Conservation (phyloP, 2,329 filamentous ascomycete species). For the Talaromyces pinophilus region DNA sequence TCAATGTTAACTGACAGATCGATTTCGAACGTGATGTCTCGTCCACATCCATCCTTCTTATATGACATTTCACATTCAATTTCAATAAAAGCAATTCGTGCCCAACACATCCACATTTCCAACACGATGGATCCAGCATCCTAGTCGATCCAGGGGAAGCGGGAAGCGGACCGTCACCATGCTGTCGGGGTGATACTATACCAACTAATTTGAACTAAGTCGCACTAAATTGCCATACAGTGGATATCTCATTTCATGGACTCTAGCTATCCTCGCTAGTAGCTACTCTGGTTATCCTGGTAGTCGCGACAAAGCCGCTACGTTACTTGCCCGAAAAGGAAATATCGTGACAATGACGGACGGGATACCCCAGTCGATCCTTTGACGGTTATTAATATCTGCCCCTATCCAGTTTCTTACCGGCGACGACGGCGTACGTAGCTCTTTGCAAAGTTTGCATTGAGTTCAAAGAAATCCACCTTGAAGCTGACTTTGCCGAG, state of each 20-base stretch:
- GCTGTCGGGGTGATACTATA: constrained; percentile 7
- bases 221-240: not conserved
- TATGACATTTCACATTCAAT: constrained; percentile 1
- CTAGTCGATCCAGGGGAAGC: constrained; percentile 17
- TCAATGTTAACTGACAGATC: constrained; percentile 11
- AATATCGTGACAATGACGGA: not conserved
- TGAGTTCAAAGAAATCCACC: not conserved
- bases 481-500: not conserved
- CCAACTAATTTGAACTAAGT: not conserved
- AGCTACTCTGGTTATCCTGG: not conserved
- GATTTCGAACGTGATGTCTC: constrained; percentile 8
- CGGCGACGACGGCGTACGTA: not conserved
- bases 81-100: not conserved
- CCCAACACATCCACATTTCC: constrained; percentile 4
- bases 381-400: constrained; percentile 1
- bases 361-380: constrained; percentile 2
- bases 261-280: not conserved
- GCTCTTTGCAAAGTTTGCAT: not conserved
- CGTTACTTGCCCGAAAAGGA: not conserved
- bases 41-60: not conserved
- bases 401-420: not conserved
- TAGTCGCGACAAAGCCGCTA: constrained; percentile 1
- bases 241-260: constrained; percentile 3
- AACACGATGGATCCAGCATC: constrained; percentile 9
- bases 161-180: constrained; percentile 13